Base-by-base conservation (phyloP, 495 filamentous ascomycete species). In the Penicillium maclennaniae region DNA sequence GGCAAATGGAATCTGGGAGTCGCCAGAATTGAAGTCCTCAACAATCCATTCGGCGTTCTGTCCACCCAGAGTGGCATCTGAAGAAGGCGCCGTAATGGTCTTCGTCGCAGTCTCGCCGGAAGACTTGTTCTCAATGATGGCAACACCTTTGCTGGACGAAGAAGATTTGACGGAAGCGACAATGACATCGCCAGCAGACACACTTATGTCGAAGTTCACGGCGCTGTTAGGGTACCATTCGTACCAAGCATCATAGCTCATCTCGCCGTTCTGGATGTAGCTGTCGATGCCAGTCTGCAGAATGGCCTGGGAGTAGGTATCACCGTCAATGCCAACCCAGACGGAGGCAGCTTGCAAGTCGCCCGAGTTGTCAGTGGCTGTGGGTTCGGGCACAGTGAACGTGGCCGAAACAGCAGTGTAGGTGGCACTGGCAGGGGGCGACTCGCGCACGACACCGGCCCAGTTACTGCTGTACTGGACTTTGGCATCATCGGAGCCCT, bases 1-100 rank as follows among this genome's bases (percentile, higher is more conserved):
- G 15, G 73, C 80, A 55, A 86, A 69, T 6, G 74, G 68, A 0
- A 85, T 81, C 51, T 77, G 67, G 8, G 48, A 15, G 44, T 61
- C 63, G 20, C 76, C 76, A 3, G 68, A 60, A 49, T 79, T 70
- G 56, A 80, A 85, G 49, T 85, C 83, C 70, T 86, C 83, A 25
- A 86, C 79, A 49, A 86, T 84, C 83, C 82, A 86, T 51, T 86
- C 83, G 14, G 78, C 83, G 56, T 85, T 84, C 45, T 69, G 58
- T 28, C 69, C 67, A 45, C 63, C 69, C 34, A 77, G 61, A 6
- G 67, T 74, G 19, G 72, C 69, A 17, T 52, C 49, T 5, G 66
- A 36, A 1, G 63, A 61, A 12, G 70, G 69, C 3, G 70, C 73
- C 6, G 62, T 68, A 39, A 86, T 71, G 2, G 70, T 75, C 62